These are phyloP conservation scores for Cryptococcus sp. DNA, from an alignment of 1,284 basidiomycete species.

Conservation along the genomic window DNA sequence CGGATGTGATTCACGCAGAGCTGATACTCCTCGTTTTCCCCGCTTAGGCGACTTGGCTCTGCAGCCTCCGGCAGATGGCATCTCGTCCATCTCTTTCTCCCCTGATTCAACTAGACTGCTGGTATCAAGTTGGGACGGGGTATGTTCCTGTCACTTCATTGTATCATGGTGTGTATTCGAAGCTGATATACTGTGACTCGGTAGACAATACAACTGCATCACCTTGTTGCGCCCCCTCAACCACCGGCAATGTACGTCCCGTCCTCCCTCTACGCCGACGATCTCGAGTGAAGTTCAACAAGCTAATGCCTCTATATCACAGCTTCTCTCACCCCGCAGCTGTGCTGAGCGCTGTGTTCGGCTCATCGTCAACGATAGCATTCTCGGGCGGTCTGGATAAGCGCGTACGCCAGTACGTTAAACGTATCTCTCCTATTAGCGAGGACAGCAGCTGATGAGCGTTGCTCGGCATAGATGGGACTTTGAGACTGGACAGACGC, in stretches of 20 bases:
- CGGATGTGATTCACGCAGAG: neutral
- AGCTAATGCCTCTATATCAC: neutral
- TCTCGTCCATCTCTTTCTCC: slow-evolving; percentile 79
- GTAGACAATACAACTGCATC: slow-evolving; percentile 52
- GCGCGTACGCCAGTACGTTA: slow-evolving; percentile 58
- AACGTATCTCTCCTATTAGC: neutral
- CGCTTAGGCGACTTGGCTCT: slow-evolving; percentile 45
- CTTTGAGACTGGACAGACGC: slow-evolving; percentile 51
- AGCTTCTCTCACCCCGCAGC: slow-evolving; percentile 49
- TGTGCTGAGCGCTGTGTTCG: slow-evolving; percentile 52
- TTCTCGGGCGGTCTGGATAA: slow-evolving; percentile 56
- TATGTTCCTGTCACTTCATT: slow-evolving; percentile 53
- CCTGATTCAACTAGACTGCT: slow-evolving; percentile 75
- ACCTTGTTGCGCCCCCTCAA: slow-evolving; percentile 36
- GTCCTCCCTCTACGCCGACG: slow-evolving; percentile 5
- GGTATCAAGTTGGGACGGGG: slow-evolving; percentile 85
- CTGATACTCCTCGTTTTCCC: slow-evolving; percentile 5
- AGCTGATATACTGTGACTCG: slow-evolving; percentile 15
- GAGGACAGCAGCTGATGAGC: neutral
- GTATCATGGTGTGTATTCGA: neutral
- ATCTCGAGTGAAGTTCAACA: slow-evolving; percentile 1
- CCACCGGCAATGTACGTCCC: slow-evolving; percentile 40
- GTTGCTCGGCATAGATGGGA: slow-evolving; percentile 53
- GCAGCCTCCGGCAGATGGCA: slow-evolving; percentile 77
- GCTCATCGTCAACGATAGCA: slow-evolving; percentile 45